Evolutionary conservation across 495 filamentous ascomycete genomes (phyloP), one percentile per base, ranked within the genome.

Genomic region (Bombardia bombarda): DNA sequence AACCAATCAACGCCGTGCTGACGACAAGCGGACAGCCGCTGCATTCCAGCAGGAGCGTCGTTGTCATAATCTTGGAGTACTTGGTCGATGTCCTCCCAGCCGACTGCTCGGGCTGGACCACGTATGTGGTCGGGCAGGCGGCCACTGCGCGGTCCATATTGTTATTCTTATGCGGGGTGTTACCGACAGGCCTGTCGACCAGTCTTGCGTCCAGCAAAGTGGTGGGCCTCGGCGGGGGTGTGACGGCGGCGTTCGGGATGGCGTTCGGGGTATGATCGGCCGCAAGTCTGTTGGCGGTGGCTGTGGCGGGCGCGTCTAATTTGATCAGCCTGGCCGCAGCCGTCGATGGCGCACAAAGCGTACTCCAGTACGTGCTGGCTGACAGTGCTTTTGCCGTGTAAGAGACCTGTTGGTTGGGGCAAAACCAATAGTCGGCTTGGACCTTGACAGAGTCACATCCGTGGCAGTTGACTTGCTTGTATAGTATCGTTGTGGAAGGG

Each of bases 281-380:
- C n/a, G n/a, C n/a, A n/a, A n/a, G n/a, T n/a, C 33, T 24, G 7
- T 21, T 28, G 28, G 35, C 31, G 8, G 37, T 38, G 16, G 31
- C 34, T 10, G 40, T 18, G 8, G 46, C 42, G 1, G 43, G 21
- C 10, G 30, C 19, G 9, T 23, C 39, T 4, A 5, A 17, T 14
- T 41, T 38, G 1, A 20, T 21, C 10, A 28, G 38, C 22, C 10
- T 14, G 16, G 19, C 32, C 4, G 28, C 16, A 18, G 20, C 16
- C 3, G 41, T 22, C 7, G 53, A 47, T 12, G 39, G 40, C 16
- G 32, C 43, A 22, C 60, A 65, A 1, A 56, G 42, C 2, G 55
- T 59, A 31, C 41, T 54, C 52, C 59, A 62, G 10, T 32, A 50
- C 1, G 58, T 63, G 7, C 35, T 49, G 0, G 62, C 45, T 4